Evolutionary conservation across 2,329 filamentous ascomycete genomes (phyloP).

Genomic region (Colletotrichum sp.): DNA sequence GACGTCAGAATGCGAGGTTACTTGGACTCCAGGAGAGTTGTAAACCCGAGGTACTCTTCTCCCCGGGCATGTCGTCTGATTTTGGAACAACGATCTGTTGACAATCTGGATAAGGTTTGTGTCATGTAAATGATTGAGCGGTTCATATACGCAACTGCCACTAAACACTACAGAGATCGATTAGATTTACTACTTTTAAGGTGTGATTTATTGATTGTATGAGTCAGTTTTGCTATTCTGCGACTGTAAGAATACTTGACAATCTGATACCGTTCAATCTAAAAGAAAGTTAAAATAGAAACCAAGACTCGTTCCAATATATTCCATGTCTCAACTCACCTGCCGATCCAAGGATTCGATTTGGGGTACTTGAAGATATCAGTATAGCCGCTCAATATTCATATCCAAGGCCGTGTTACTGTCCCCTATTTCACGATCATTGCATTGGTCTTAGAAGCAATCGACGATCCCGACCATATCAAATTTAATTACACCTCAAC

Average conservation of each 20-base stretch:
- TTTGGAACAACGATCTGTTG: neutral
- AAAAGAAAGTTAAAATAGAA: neutral
- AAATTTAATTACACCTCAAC: neutral
- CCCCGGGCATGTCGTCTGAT: neutral
- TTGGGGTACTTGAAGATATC: neutral
- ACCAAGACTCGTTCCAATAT: neutral
- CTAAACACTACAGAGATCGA: neutral
- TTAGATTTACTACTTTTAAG: neutral
- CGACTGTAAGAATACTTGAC: neutral
- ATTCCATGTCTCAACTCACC: neutral
- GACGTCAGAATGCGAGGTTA: neutral
- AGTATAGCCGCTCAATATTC: neutral
- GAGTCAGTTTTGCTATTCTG: neutral
- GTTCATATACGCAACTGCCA: neutral
- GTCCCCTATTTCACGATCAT: neutral
- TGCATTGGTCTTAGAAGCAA: neutral
- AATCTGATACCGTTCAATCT: neutral
- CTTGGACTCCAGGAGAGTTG: neutral
- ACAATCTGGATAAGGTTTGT: neutral
- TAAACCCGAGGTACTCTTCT: neutral
- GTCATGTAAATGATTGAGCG: neutral
- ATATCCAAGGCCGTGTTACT: neutral
- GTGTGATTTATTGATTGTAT: neutral
- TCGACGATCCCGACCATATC: neutral
- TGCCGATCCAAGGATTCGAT: neutral